Percentiles rank a stretch among this genome's conserved stretches.
These are phyloP conservation scores for Populus hybrid DNA, from an alignment of 441 rosid genomes.

Conservation along the genomic window DNA sequence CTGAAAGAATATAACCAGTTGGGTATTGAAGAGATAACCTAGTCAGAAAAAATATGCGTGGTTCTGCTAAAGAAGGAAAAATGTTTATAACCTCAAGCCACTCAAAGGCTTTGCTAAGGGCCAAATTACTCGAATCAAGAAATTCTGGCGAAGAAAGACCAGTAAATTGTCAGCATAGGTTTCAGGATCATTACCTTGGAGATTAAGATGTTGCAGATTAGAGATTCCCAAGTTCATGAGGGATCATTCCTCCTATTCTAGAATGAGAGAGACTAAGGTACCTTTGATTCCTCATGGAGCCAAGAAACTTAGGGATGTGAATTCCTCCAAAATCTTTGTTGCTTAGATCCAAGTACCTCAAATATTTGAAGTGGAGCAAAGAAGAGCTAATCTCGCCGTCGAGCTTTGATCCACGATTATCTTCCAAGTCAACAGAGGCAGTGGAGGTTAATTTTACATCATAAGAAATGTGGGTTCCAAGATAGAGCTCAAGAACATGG, in stretches of 20 bases:
- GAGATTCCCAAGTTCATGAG: slow-evolving; percentile 7
- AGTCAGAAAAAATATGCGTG: no score
- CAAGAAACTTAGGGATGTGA: background rate
- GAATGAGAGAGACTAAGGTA: background rate
- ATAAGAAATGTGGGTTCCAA: background rate
- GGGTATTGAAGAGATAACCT: no score
- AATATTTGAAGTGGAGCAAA: background rate
- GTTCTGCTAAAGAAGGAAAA: background rate
- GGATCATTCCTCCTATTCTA: slow-evolving; percentile 1
- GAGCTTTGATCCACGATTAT: background rate
- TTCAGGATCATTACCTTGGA: background rate
- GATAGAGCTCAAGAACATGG: slow-evolving; percentile 3
- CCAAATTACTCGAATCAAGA: background rate
- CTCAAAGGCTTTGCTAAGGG: background rate
- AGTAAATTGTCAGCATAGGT: no score
- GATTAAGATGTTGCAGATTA: background rate
- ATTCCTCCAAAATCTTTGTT: background rate
- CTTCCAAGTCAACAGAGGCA: background rate
- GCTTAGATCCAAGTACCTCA: slow-evolving; percentile 2
- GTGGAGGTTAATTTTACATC: background rate
- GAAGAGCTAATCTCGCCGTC: slow-evolving; percentile 1
- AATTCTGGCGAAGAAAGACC: no score
- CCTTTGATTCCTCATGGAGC: background rate
- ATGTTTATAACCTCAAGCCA: background rate
- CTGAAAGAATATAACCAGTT: no score